Evolutionary conservation across 768 basidiomycete species (phyloP), one percentile per base, ranked within the genome.

Genomic region (Pilatotrama ljubarskyi): DNA sequence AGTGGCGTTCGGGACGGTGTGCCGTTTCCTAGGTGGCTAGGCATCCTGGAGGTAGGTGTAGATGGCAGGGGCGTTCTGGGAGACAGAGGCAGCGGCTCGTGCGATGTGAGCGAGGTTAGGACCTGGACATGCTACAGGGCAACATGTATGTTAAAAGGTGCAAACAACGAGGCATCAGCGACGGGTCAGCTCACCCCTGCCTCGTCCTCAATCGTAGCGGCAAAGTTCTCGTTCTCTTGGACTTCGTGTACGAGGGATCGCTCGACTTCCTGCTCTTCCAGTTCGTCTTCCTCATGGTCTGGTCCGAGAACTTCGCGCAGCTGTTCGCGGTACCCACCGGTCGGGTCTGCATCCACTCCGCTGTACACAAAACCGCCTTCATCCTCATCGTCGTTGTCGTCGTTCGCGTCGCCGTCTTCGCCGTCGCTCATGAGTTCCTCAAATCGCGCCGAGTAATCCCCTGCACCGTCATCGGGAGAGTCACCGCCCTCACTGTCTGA

Each of bases 351-450:
- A 66, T 94, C 91, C 20, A 84, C 75, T 26, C 91, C 92, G 26
- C 79, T 78, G 68, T 93, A 95, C 26, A 92, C 61, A 65, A 94
- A 94, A 0, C 75, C 84, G 29, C 83, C 86, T 11, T 82, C 84
- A 7, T 82, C 83, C 10, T 82, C 84, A 0, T 78, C 79, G 4
- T 82, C 78, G 3, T 78, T 77, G 17, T 71, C 73, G 22, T 67
- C 70, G 5, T 68, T 67, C 14, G 70, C 71, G 5, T 61, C 60
- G 18, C 36, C 59, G 10, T 70, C 68, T 17, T 73, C 74, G 20
- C 71, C 74, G 64, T 76, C 74, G 55, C 77, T 79, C 65, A 89
- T 79, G 17, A 89, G 75, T 66, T 90, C 88, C 42, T 84, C 84
- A 81, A 90, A 84, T 46, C 82, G 85, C 47, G 84, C 75, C 3